Conservation (phyloP, 2,329 filamentous ascomycete genomes). For the Diplodia scrobiculata region DNA sequence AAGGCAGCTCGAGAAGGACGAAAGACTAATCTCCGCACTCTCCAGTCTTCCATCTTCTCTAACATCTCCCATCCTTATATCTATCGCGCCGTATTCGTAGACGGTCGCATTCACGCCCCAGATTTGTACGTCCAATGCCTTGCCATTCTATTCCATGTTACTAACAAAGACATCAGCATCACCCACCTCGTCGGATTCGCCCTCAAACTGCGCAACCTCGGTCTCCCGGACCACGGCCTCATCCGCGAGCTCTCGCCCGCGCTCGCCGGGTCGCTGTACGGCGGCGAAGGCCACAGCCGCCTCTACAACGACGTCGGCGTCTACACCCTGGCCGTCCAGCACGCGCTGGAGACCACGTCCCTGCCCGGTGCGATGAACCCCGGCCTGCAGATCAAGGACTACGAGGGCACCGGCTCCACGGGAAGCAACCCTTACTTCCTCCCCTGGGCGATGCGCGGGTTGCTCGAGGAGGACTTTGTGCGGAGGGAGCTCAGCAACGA, state of each 20-base stretch:
- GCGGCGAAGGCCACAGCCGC: conserved; percentile 88
- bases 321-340: conserved; percentile 64
- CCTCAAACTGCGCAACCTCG: conserved; percentile 89
- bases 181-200: conserved; percentile 90
- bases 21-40: background rate
- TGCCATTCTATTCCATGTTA: background rate
- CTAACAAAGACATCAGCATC: conserved; percentile 48
- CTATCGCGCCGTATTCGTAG: conserved; percentile 92
- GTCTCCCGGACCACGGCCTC: conserved; percentile 88
- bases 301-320: conserved; percentile 88
- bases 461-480: conserved; percentile 89
- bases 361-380: conserved; percentile 36
- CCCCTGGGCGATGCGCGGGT: conserved; percentile 91
- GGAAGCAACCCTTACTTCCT: conserved; percentile 82
- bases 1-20: too few relatives aligned
- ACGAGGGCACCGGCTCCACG: conserved; percentile 36
- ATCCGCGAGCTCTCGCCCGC: conserved; percentile 86
- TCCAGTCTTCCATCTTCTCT: conserved; percentile 78
- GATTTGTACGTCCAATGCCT: conserved; percentile 61
- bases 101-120: conserved; percentile 85
- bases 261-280: conserved; percentile 86
- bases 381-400: conserved; percentile 41
- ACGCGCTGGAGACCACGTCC: conserved; percentile 52
- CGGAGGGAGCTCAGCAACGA: conserved; percentile 77
- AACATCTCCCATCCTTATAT: conserved; percentile 88